Evolutionary conservation across 208 protist genomes (phyloP).

Genomic region (Wallacemonas sp.): DNA sequence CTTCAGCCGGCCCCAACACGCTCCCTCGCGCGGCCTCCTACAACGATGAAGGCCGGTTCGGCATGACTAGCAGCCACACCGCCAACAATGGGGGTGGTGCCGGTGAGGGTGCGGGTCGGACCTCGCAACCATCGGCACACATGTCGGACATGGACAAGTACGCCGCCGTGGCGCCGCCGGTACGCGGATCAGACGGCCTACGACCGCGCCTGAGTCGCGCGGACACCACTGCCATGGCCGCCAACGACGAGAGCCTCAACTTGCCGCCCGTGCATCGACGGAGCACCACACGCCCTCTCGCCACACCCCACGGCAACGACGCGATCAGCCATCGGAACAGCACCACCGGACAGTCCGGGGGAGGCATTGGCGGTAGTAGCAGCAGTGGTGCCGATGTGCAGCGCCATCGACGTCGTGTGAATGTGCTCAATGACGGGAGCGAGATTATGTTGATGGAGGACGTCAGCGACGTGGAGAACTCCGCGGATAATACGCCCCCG

Average conservation of each 20-base stretch:
- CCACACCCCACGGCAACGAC: not conserved
- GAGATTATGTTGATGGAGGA: slow-evolving; percentile 14
- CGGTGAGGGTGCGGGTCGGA: not conserved
- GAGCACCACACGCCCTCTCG: slow-evolving; percentile 5
- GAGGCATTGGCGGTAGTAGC: too few relatives aligned
- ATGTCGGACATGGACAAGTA: not conserved
- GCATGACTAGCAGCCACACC: not conserved
- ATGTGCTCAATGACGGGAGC: not conserved
- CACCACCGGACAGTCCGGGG: not conserved
- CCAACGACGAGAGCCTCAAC: not conserved
- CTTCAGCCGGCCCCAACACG: not conserved
- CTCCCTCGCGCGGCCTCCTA: not conserved
- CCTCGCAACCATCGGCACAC: not conserved
- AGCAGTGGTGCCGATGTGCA: not conserved
- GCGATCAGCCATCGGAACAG: not conserved
- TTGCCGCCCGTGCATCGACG: slow-evolving; percentile 4
- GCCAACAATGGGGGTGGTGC: not conserved
- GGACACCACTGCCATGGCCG: not conserved
- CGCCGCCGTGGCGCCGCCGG: not conserved
- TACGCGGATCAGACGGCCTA: not conserved
- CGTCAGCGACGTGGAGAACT: not conserved
- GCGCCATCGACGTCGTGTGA: slow-evolving; percentile 2
- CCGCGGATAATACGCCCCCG: not conserved
- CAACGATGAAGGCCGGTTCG: not conserved
- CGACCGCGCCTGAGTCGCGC: not conserved